A percentile compares a stretch with the other conserved stretches of the same genome.
Evolutionary conservation across 495 filamentous ascomycete genomes (phyloP).

Genomic region (Penicillium cataractarum): DNA sequence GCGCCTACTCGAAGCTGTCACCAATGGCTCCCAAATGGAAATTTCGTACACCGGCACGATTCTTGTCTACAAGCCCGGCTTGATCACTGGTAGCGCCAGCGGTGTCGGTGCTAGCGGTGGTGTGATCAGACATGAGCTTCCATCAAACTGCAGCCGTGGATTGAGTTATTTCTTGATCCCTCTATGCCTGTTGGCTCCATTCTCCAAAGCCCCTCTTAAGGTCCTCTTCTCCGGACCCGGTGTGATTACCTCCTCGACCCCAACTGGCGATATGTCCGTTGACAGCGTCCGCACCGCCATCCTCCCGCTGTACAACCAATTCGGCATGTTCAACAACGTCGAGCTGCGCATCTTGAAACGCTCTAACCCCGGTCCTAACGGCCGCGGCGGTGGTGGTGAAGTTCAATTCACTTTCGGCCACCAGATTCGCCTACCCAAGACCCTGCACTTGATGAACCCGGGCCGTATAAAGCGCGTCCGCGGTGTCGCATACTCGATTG

Average conservation of each 20-base stretch:
- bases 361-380: constrained; percentile 72
- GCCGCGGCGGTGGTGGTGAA: constrained; percentile 82
- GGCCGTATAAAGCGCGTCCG: constrained; percentile 87
- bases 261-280: constrained; percentile 79
- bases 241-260: constrained; percentile 87
- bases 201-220: constrained; percentile 85
- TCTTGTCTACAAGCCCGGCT: constrained; percentile 84
- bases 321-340: constrained; percentile 85
- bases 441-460: constrained; percentile 82
- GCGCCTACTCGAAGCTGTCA: constrained; percentile 89
- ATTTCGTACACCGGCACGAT: constrained; percentile 95
- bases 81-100: constrained; percentile 79
- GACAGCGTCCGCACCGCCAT: constrained; percentile 94
- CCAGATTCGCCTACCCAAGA: constrained; percentile 91
- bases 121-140: constrained; percentile 76
- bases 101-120: constrained; percentile 70
- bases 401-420: constrained; percentile 91
- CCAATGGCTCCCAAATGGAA: constrained; percentile 92
- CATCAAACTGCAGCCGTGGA: constrained; percentile 72
- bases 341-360: constrained; percentile 82
- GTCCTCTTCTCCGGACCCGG: constrained; percentile 87
- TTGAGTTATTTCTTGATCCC: constrained; percentile 92
- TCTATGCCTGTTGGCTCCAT: constrained; percentile 88
- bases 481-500: constrained; percentile 90
- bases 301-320: constrained; percentile 84